Conservation (phyloP, 139 green algal species). For the Coelastrella sp. region DNA sequence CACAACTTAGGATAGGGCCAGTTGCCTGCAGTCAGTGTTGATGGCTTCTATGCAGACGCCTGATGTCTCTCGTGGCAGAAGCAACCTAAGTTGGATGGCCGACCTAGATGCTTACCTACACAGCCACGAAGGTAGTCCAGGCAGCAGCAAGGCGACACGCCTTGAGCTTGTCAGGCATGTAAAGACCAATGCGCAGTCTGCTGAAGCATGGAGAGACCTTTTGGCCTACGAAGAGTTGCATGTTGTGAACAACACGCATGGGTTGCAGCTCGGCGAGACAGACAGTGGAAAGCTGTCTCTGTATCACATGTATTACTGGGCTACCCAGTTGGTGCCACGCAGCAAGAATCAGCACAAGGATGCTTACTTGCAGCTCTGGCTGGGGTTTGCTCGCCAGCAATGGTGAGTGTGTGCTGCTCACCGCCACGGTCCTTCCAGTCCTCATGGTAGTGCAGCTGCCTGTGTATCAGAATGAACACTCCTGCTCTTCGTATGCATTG, state of each 20-base stretch:
- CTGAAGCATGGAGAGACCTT: constrained; percentile 71
- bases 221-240: constrained; percentile 65
- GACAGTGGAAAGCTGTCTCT: constrained; percentile 51
- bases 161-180: constrained; percentile 53
- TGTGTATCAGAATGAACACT: no score
- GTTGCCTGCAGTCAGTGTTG: no score
- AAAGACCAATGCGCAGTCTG: constrained; percentile 48
- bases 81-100: not conserved
- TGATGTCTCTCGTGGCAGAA: not conserved
- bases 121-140: not conserved
- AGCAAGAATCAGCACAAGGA: constrained; percentile 66
- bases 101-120: constrained; percentile 44
- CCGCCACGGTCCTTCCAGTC: no score
- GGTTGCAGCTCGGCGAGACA: not conserved
- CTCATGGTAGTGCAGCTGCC: not conserved
- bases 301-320: constrained; percentile 78
- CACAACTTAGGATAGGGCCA: no score
- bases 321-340: constrained; percentile 76
- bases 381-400: constrained; percentile 81
- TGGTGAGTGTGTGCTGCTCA: constrained; percentile 76
- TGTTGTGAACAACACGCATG: not conserved
- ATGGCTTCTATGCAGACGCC: not conserved
- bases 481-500: no score
- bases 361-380: constrained; percentile 80
- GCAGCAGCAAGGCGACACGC: not conserved